A percentile compares a stretch with the other conserved stretches of the same genome.
Evolutionary conservation across 129 eudicot genomes (phyloP).

Genomic region (Arctium minus): DNA sequence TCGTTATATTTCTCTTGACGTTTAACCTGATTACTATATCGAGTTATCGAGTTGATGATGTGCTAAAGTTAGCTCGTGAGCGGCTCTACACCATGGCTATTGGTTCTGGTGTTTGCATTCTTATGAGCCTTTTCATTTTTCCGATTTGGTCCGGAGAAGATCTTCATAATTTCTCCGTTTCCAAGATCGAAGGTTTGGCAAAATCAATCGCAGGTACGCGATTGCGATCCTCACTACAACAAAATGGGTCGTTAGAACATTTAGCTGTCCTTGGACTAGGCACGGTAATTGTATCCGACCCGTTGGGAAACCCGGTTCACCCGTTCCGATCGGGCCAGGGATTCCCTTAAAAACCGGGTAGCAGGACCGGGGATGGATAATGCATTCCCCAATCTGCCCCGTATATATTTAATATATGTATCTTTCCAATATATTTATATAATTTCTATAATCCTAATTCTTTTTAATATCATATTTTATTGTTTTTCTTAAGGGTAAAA

Average conservation of each 20-base stretch:
- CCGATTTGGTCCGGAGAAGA: constrained; percentile 50
- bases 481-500: too few species aligned
- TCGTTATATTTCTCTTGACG: constrained; percentile 36
- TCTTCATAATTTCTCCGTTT: constrained; percentile 30
- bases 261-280: too few species aligned
- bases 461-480: too few species aligned
- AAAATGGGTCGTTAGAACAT: not conserved
- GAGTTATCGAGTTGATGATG: constrained; percentile 30
- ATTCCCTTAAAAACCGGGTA: too few species aligned
- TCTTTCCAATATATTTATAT: too few species aligned
- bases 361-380: too few species aligned
- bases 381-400: too few species aligned
- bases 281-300: too few species aligned
- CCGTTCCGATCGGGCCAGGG: too few species aligned
- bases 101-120: constrained; percentile 36
- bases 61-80: constrained; percentile 30
- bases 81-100: constrained; percentile 39
- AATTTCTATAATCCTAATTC: too few species aligned
- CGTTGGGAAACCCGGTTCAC: too few species aligned
- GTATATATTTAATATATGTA: too few species aligned
- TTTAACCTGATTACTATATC: constrained; percentile 38
- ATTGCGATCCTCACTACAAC: not conserved
- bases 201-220: constrained; percentile 33
- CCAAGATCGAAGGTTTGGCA: constrained; percentile 41
- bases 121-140: constrained; percentile 30